These are phyloP conservation scores for Penstemon davidsonii DNA, from an alignment of 257 asterid genomes.

Conservation along the genomic window DNA sequence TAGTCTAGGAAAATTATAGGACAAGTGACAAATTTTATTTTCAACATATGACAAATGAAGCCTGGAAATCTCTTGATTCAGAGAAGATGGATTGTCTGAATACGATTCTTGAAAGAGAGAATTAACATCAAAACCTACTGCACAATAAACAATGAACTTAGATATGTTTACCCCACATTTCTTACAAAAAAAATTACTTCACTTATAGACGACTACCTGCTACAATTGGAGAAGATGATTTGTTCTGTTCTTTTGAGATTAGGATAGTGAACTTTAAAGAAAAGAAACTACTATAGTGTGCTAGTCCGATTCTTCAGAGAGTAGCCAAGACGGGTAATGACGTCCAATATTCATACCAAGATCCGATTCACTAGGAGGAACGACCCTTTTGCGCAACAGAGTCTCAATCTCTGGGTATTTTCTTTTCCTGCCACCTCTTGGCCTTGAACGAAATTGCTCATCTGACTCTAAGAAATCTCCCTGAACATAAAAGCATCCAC, in stretches of 20 bases:
- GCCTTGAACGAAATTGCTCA: constrained; percentile 65
- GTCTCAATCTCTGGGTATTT: constrained; percentile 54
- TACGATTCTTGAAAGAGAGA: neutral
- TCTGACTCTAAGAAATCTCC: constrained; percentile 75
- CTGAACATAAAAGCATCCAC: constrained; percentile 34
- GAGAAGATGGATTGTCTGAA: too few relatives aligned
- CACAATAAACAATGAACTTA: neutral
- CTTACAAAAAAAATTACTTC: too few relatives aligned
- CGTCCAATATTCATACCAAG: constrained; percentile 29
- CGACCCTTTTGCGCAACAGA: constrained; percentile 65
- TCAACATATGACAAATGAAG: too few relatives aligned
- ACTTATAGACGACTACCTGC: too few relatives aligned
- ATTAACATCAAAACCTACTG: neutral
- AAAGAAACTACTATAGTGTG: too few relatives aligned
- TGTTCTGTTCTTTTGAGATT: too few relatives aligned
- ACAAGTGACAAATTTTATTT: too few relatives aligned
- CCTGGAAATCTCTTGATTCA: too few relatives aligned
- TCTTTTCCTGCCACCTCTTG: constrained; percentile 86
- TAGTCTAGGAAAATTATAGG: too few relatives aligned
- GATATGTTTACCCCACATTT: too few relatives aligned
- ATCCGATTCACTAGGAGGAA: constrained; percentile 57
- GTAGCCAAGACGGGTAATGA: constrained; percentile 29
- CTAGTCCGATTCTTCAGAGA: constrained; percentile 33
- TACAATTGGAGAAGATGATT: too few relatives aligned
- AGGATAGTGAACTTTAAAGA: too few relatives aligned